phyloP scores from a whole-genome alignment of 495 filamentous ascomycete genomes.

The Niebla homalea region DNA sequence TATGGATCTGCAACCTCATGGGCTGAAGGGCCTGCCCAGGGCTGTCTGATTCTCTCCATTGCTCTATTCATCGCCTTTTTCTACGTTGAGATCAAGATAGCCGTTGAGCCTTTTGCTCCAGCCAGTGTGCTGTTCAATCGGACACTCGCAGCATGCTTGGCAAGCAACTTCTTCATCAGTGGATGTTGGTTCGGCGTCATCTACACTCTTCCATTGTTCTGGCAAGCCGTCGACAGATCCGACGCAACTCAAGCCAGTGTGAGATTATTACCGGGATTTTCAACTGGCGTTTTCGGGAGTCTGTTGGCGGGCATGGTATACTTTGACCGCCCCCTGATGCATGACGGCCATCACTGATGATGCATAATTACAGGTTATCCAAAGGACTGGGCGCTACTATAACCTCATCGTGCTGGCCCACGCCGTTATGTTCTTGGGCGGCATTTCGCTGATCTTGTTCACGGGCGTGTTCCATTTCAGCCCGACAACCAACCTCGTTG shows the following conservation, averaged over 20 bases:
- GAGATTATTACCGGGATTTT: neutral
- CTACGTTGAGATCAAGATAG: neutral
- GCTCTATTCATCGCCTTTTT: neutral
- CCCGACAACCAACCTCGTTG: neutral
- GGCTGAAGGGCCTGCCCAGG: neutral
- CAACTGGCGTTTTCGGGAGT: neutral
- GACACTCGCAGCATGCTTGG: neutral
- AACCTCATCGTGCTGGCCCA: neutral
- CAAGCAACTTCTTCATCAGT: neutral
- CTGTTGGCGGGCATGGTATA: slow-evolving; percentile 1
- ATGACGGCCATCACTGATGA: neutral
- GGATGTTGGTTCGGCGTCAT: neutral
- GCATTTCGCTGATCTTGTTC: slow-evolving; percentile 4
- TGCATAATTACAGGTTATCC: neutral
- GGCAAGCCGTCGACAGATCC: slow-evolving; percentile 1
- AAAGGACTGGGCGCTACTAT: neutral
- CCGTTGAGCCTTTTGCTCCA: slow-evolving; percentile 2
- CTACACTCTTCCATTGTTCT: slow-evolving; percentile 1
- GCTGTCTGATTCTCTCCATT: neutral
- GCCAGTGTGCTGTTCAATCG: neutral
- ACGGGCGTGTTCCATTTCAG: slow-evolving; percentile 14
- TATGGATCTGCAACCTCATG: neutral
- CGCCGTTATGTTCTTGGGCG: neutral
- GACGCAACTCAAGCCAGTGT: slow-evolving; percentile 1
- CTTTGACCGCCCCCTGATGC: neutral